These are phyloP conservation scores for Tulasnella sp. DNA, from an alignment of 768 basidiomycete species.

Conservation along the genomic window DNA sequence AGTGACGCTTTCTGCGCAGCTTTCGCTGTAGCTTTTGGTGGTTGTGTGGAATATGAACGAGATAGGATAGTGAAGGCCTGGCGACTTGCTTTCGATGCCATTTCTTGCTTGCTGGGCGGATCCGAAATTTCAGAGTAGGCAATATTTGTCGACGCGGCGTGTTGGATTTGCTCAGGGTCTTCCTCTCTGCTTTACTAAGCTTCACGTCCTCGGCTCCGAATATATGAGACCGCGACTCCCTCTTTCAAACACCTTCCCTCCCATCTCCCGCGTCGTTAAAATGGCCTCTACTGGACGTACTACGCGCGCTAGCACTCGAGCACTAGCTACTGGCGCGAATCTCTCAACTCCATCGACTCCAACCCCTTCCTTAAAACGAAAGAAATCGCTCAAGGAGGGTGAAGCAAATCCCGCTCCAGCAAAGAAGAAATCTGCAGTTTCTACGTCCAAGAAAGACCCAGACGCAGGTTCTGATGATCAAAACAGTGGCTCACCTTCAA, in stretches of 20 bases:
- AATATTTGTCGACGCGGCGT: background rate
- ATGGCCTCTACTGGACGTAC: constrained; percentile 1
- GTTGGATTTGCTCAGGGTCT: background rate
- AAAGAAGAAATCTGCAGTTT: constrained; percentile 5
- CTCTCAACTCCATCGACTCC: background rate
- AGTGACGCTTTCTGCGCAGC: constrained; percentile 2
- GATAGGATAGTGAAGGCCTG: background rate
- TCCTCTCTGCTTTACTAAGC: background rate
- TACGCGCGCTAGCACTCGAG: constrained; percentile 4
- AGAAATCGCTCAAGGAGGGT: background rate
- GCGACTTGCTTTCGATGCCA: background rate
- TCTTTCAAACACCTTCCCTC: background rate
- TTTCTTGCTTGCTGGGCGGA: background rate
- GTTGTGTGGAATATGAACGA: constrained; percentile 15
- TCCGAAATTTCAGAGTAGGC: constrained; percentile 1
- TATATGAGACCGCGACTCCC: background rate
- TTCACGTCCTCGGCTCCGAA: background rate
- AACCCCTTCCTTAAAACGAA: constrained; percentile 5
- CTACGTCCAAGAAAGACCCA: background rate
- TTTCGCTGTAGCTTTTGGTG: background rate
- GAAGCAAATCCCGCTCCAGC: background rate
- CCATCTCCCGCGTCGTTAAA: background rate
- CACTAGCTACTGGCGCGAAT: background rate
- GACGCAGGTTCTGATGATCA: background rate
- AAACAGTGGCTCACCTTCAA: background rate